Evolutionary conservation across 805 yeast species (phyloP), one percentile per base, ranked within the genome.

Genomic region (Kuraishia floccosa): DNA sequence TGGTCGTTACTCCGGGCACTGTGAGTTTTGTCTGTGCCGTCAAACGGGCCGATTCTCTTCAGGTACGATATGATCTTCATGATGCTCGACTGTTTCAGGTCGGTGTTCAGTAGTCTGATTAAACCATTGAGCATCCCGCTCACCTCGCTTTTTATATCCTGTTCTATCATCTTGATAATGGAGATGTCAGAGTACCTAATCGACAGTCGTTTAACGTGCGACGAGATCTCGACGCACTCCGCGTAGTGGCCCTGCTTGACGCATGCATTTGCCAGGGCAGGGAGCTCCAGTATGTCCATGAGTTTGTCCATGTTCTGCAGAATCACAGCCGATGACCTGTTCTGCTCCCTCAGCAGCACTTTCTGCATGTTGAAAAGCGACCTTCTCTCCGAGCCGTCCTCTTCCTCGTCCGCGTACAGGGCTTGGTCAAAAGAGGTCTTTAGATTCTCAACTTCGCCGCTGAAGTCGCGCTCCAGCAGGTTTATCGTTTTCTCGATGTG

Each of bases 181-280:
- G 56, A 50, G 6, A 77, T 53, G 26, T 67, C 66, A 6, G 86
- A 83, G 50, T 78, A 87, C 35, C 93, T 63, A 12, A 76, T 70
- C 1, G 67, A 59, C 16, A 91, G 58, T 33, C 93, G 65, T 38
- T 77, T 68, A 1, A 81, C 74, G 43, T 82, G 75, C 19, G 80
- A 68, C 9, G 86, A 79, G 10, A 89, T 69, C 49, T 89, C 94
- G 22, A 89, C 66, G 7, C 96, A 86, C 45, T 86, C 94, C 21
- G 85, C 80, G 47, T 87, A 91, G 45, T 81, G 82, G 0, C 95
- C 95, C 28, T 80, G 78, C 29, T 72, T 64, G 8, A 87, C 83
- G 52, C 96, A 84, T n/a, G 87, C 74, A 29, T 76, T 67, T 21
- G 89, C 76, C 29, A 89, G 51, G 2, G 93, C 67, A 1, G 98